Evolutionary conservation across 257 asterid genomes (phyloP).

Genomic region (Avicennia marina): DNA sequence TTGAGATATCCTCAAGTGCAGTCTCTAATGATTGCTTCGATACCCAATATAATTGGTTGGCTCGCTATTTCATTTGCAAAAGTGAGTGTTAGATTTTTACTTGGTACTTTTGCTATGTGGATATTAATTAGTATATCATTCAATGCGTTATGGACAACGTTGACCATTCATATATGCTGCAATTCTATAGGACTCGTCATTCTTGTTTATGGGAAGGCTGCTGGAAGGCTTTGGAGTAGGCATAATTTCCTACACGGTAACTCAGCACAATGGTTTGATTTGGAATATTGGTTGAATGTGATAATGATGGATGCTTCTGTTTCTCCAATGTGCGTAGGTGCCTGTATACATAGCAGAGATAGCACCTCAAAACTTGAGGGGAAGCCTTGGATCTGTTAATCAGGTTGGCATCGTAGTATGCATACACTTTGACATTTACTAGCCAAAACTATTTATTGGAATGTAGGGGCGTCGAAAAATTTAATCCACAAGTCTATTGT

Average conservation of each 20-base stretch:
- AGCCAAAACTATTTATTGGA: not conserved
- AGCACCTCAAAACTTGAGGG: conserved; percentile 85
- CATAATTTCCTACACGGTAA: conserved; percentile 86
- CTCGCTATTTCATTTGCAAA: conserved; percentile 78
- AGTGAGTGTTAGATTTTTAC: conserved; percentile 35
- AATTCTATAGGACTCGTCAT: conserved; percentile 58
- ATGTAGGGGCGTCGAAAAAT: not conserved
- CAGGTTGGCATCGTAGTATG: conserved; percentile 46
- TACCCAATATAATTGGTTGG: conserved; percentile 92
- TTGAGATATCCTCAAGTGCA: conserved; percentile 32
- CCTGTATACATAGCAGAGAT: conserved; percentile 95
- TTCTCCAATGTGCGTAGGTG: conserved; percentile 40
- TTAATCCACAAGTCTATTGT: not conserved
- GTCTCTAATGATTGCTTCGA: conserved; percentile 82
- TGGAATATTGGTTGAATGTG: conserved; percentile 2
- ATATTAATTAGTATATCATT: too few relatives aligned
- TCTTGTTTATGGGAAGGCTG: conserved; percentile 90
- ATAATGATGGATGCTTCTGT: conserved; percentile 12
- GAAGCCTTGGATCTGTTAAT: conserved; percentile 79
- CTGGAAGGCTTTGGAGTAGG: conserved; percentile 91
- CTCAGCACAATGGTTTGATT: not conserved
- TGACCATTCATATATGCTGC: conserved; percentile 1
- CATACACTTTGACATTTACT: not conserved
- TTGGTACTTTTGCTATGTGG: not conserved
- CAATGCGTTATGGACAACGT: too few relatives aligned